Base-by-base conservation (phyloP, 2,329 filamentous ascomycete species). In the Trichoderma brevicompactum region DNA sequence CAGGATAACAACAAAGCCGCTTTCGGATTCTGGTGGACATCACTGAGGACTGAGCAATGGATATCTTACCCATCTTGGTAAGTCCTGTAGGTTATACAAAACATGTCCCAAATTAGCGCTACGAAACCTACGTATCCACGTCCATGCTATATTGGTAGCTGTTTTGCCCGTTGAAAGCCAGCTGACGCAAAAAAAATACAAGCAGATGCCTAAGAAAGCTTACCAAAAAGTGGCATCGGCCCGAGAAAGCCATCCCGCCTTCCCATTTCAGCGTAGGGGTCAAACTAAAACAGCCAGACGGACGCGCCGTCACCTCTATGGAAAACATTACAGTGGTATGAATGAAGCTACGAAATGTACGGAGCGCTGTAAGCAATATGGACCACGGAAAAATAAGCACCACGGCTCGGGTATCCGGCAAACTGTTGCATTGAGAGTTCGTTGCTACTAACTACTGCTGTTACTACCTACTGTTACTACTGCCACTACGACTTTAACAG, bases 201-300 rank as follows among this genome's bases (percentile, higher is more conserved):
- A 36, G n/a, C 17, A 52, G 48, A 53, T 53, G 50, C 48, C 48
- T 44, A 52, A 62, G 38, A 62, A 53, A 38, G 59, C 7, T n/a
- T n/a, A 15, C n/a, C 23, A 50, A 8, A 61, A 41, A 50, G 46
- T 61, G 40, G 59, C 59, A 61, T 61, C 59, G 59, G 59, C 48
- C 59, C 59, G 59, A 62, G 59, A 50, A 62, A 62, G 48, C 48
- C 59, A 62, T 53, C 46, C 52, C 59, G 59, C 59, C 59, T 62
- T 62, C 59, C 59, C 36, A 44, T 52, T 44, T 44, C n/a, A 53
- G 59, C 59, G 54, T 62, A 62, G 59, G 43, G 48, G 28, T 44
- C 28, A 52, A 13, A 62, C 23, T 44, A 53, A 43, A 53, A 12
- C 59, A 53, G 28, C 41, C 55, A 48, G 19, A 48, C 55, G 43